A percentile compares a stretch with the other conserved stretches of the same genome.
Conservation (phyloP, 2,329 filamentous ascomycete species). For the Colletotrichum abscissum region DNA sequence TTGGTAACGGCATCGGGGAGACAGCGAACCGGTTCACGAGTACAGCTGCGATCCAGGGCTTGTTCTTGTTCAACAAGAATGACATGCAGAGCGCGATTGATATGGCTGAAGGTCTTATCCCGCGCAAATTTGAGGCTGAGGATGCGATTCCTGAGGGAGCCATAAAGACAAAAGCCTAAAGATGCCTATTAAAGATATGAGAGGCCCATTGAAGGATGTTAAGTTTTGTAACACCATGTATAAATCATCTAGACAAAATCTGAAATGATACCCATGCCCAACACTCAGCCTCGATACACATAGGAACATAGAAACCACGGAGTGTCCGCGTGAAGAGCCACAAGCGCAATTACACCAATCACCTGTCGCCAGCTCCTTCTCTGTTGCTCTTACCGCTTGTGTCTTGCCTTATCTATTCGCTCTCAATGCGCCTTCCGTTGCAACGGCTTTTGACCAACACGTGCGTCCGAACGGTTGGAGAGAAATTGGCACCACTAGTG, state of each 20-base stretch:
- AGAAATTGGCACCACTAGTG: background rate
- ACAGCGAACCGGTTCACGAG: slow-evolving; percentile 71
- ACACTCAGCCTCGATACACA: background rate
- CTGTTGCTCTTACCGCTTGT: no score
- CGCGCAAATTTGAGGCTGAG: slow-evolving; percentile 64
- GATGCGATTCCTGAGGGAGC: slow-evolving; percentile 49
- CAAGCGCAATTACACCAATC: background rate
- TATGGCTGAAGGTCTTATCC: slow-evolving; percentile 77
- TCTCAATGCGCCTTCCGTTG: background rate
- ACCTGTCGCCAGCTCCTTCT: background rate
- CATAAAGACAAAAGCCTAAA: slow-evolving; percentile 54
- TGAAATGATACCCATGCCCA: slow-evolving; percentile 2
- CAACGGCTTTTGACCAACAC: background rate
- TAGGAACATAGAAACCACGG: background rate
- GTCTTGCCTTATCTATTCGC: no score
- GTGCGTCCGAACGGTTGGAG: background rate
- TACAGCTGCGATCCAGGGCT: slow-evolving; percentile 90
- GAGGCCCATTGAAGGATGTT: background rate
- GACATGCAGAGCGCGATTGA: slow-evolving; percentile 87
- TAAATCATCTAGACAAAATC: slow-evolving; percentile 10
- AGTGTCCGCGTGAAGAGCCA: no score
- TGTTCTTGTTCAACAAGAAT: slow-evolving; percentile 96
- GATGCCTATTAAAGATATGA: background rate
- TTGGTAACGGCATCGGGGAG: slow-evolving; percentile 66
- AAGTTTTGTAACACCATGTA: slow-evolving; percentile 26